Evolutionary conservation across 169 alveolate species (phyloP), one percentile per base, ranked within the genome.

Genomic region (Plasmodium chabaudi): DNA sequence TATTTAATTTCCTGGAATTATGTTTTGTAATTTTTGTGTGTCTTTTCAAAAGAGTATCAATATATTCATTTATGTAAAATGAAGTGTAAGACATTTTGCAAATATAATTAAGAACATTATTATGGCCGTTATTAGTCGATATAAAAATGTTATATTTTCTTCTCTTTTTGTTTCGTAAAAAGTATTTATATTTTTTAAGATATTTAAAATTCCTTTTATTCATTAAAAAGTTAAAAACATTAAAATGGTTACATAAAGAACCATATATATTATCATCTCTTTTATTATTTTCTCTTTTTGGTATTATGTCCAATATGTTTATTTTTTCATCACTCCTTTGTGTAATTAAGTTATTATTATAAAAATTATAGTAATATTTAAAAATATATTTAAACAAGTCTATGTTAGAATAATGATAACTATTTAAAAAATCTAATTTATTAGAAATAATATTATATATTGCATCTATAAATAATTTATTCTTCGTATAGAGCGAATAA

Each of bases 131-230:
- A 15, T 44, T 23, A 3, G 47, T 51, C 51, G 25, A 57, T 9
- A 79, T 46, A 67, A 65, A 79, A 64, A 67, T 79, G 25, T 47
- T 15, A 39, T 19, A 12, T 60, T 63, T 86, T 13, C 46, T 69
- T 59, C 55, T 57, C 59, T 70, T 86, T 60, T 55, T 65, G 44
- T 47, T 44, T 4, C 21, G 34, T 7, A 69, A 27, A 57, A 69
- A 69, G 71, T 86, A 86, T 68, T 86, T 86, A 21, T 86, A 86
- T 39, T 56, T 86, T 51, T 42, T 61, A 46, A 86, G 64, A 86
- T 44, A 68, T 53, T 86, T 49, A 55, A 86, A 86, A 86, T 69
- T 5, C 0, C 68, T 70, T 55, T 59, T 69, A 70, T 69, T 55
- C n/a, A 44, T 69, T 56, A 68, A 63, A 49, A 72, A 23, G 25